phyloP scores from a whole-genome alignment of 495 filamentous ascomycete species.

The Neurospora sp. region DNA sequence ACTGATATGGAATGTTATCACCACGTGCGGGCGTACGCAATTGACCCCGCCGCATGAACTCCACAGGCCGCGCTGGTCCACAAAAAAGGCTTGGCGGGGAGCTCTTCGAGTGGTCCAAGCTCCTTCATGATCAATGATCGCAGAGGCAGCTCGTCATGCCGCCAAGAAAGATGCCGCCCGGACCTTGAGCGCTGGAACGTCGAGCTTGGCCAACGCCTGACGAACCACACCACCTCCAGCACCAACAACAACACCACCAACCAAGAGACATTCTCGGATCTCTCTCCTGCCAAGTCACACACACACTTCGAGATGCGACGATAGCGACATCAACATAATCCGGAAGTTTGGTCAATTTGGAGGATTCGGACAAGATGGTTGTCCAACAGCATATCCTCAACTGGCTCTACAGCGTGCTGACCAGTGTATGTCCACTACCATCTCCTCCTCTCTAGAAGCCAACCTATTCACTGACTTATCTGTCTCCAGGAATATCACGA shows the following conservation, averaged over 20 bases:
- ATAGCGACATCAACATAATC: not conserved
- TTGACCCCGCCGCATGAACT: not conserved
- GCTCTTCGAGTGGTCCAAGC: not conserved
- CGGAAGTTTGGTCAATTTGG: not conserved
- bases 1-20: not conserved
- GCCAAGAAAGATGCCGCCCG: not conserved
- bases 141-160: not conserved
- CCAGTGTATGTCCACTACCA: conserved; percentile 45
- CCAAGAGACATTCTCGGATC: not conserved
- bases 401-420: conserved; percentile 89
- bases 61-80: too few species aligned
- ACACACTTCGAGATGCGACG: not conserved
- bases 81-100: not conserved
- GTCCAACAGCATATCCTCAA: conserved; percentile 82
- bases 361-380: conserved; percentile 45
- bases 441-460: not conserved
- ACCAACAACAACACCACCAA: not conserved
- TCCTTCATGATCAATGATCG: not conserved
- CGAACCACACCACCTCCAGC: not conserved
- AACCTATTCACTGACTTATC: conserved; percentile 4
- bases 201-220: not conserved
- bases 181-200: not conserved
- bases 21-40: not conserved
- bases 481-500: conserved; percentile 75
- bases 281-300: not conserved